A percentile compares a stretch with the other conserved stretches of the same genome.
Conservation (phyloP, 768 basidiomycete species). For the Trametes cingulata region DNA sequence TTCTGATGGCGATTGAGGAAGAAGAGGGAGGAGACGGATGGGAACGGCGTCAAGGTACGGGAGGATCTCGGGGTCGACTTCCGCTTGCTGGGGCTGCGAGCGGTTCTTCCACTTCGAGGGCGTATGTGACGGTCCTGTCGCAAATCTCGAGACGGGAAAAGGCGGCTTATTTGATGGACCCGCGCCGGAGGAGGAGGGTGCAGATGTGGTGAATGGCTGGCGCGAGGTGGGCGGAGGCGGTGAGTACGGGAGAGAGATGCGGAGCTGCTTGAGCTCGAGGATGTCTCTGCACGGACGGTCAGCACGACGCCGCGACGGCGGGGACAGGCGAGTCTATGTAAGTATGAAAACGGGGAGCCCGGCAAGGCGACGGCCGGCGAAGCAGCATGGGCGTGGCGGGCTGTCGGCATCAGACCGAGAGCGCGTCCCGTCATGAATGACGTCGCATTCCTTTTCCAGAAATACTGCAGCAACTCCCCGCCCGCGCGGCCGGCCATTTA, state of each 20-base stretch:
- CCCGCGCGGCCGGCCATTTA: neutral
- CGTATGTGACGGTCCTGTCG: slow-evolving; percentile 39
- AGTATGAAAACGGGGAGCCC: neutral
- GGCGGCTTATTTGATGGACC: slow-evolving; percentile 44
- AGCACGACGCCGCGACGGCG: neutral
- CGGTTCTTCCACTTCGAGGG: slow-evolving; percentile 42
- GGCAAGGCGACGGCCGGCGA: slow-evolving; percentile 1
- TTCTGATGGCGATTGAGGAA: slow-evolving; percentile 22
- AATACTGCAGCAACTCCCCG: neutral
- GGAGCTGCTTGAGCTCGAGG: slow-evolving; percentile 70
- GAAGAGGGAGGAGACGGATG: slow-evolving; percentile 62
- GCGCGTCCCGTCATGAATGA: slow-evolving; percentile 17
- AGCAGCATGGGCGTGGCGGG: neutral
- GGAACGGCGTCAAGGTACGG: slow-evolving; percentile 48
- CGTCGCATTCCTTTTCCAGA: slow-evolving; percentile 7
- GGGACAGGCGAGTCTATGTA: no score
- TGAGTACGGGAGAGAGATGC: slow-evolving; percentile 58
- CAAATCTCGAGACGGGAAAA: slow-evolving; percentile 42
- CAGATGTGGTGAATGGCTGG: slow-evolving; percentile 31
- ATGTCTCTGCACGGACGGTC: slow-evolving; percentile 25
- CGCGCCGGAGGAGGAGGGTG: slow-evolving; percentile 34
- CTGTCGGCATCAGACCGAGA: neutral
- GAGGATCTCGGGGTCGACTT: slow-evolving; percentile 32
- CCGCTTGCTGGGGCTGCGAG: slow-evolving; percentile 10
- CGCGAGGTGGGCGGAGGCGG: slow-evolving; percentile 23